phyloP scores from a whole-genome alignment of 345 rosid species.

The Gossypium herbaceum region DNA sequence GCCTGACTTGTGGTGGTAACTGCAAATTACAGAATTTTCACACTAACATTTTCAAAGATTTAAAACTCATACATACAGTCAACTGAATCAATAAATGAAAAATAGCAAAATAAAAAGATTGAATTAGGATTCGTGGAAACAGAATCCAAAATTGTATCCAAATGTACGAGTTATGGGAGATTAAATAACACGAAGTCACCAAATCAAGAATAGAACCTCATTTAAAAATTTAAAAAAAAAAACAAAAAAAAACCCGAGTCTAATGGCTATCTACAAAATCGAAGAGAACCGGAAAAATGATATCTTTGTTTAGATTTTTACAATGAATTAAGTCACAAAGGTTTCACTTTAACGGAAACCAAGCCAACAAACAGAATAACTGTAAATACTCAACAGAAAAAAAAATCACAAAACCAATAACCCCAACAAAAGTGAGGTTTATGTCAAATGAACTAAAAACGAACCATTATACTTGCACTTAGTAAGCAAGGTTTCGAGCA shows the following conservation, averaged over 20 bases:
- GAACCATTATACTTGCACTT: slow-evolving; percentile 62
- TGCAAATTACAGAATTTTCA: slow-evolving; percentile 33
- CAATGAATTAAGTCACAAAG: neutral
- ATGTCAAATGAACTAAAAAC: neutral
- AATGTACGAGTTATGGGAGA: neutral
- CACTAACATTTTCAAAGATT: neutral
- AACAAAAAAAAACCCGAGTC: neutral
- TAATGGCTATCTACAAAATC: slow-evolving; percentile 8
- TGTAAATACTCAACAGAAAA: neutral
- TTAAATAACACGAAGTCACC: neutral
- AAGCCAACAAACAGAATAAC: neutral
- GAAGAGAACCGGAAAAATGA: slow-evolving; percentile 1
- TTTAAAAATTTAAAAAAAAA: neutral
- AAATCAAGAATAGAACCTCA: slow-evolving; percentile 23
- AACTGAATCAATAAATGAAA: slow-evolving; percentile 8
- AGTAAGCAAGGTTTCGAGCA: slow-evolving; percentile 58
- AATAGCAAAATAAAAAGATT: slow-evolving; percentile 6
- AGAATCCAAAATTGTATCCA: neutral
- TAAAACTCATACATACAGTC: slow-evolving; percentile 10
- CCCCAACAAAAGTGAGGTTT: slow-evolving; percentile 11
- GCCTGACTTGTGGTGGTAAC: slow-evolving; percentile 65
- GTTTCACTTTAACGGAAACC: neutral
- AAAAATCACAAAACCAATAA: slow-evolving; percentile 10
- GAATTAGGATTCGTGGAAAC: neutral
- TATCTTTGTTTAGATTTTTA: neutral